phyloP scores from a whole-genome alignment of 1,284 basidiomycete genomes.

The Marasmius oreades region DNA sequence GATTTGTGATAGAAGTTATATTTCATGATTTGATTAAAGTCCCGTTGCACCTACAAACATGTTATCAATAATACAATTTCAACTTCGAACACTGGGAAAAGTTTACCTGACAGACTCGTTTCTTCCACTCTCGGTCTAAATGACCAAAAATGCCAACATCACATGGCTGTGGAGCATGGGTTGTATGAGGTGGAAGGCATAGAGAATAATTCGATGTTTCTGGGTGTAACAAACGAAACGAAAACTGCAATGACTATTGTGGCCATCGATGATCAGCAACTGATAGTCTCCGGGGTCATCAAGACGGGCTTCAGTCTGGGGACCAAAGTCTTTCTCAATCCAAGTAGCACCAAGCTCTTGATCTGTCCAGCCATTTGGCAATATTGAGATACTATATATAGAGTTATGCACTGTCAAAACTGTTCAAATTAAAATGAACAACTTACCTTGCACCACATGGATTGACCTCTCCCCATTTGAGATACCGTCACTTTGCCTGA shows the following conservation, averaged over 20 bases:
- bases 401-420: background rate
- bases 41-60: background rate
- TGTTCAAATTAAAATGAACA: slow-evolving; percentile 8
- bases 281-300: slow-evolving; percentile 23
- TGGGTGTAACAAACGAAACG: slow-evolving; percentile 24
- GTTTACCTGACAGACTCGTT: background rate
- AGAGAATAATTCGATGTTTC: slow-evolving; percentile 23
- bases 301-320: slow-evolving; percentile 18
- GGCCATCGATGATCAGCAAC: slow-evolving; percentile 39
- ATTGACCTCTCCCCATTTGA: slow-evolving; percentile 26
- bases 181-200: slow-evolving; percentile 33
- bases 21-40: slow-evolving; percentile 12
- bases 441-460: slow-evolving; percentile 26
- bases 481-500: slow-evolving; percentile 21
- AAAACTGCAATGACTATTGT: slow-evolving; percentile 35
- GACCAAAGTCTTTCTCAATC: slow-evolving; percentile 33
- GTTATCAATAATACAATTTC: background rate
- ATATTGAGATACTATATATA: slow-evolving; percentile 21
- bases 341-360: slow-evolving; percentile 30
- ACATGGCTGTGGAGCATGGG: slow-evolving; percentile 28
- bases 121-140: slow-evolving; percentile 22
- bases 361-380: slow-evolving; percentile 40
- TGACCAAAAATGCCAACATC: slow-evolving; percentile 30
- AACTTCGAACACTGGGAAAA: background rate
- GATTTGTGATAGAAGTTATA: slow-evolving; percentile 17